Evolutionary conservation across 108 stramenopile genomes (phyloP), one percentile per base, ranked within the genome.

Genomic region (Hondaea fermentalgiana): DNA sequence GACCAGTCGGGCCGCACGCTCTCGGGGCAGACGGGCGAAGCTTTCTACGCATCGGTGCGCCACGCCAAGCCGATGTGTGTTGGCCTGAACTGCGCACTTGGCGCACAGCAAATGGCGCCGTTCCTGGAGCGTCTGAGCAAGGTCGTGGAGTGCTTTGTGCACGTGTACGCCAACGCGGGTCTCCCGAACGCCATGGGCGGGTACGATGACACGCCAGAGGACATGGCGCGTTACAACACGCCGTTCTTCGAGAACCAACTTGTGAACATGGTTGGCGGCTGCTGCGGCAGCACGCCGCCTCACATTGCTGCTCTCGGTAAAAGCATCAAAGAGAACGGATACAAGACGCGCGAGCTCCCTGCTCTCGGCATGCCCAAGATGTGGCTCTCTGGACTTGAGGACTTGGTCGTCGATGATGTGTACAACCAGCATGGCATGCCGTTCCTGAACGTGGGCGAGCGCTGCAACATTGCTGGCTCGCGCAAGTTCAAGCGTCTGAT

Each of bases 101-200:
- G 98, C 21, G 98, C 98, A 23, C 88, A 94, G 88, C 98, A 98
- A 93, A 99, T 99, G 98, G 88, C 88, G 57, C 98, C 98, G 10
- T 99, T 99, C 90, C 94, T 99, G 58, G 95, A 97, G 93, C 95
- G 96, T 60, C 94, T 99, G 76, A 89, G 96, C 72, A 94, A 96
- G 72, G 91, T 90, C 89, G 98, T 95, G 16, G 98, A 99, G 92
- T 98, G 97, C 93, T 99, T 97, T 89, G 93, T 99, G 64, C 97
- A 97, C 90, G 97, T 97, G 44, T 99, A 99, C 94, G 96, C 97
- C 55, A 99, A 99, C 91, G 98, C 98, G 51, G 98, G 98, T 83
- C 95, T 99, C 72, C 98, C 98, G 10, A 99, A 99, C 92, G 97
- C 97, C 55, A 99, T 99, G 98, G 98, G 98, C 21, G 98, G 97